Percentiles rank a stretch among this genome's conserved stretches.
These are phyloP conservation scores for Volvox carteri DNA, from an alignment of 163 green algal species.

Conservation along the genomic window DNA sequence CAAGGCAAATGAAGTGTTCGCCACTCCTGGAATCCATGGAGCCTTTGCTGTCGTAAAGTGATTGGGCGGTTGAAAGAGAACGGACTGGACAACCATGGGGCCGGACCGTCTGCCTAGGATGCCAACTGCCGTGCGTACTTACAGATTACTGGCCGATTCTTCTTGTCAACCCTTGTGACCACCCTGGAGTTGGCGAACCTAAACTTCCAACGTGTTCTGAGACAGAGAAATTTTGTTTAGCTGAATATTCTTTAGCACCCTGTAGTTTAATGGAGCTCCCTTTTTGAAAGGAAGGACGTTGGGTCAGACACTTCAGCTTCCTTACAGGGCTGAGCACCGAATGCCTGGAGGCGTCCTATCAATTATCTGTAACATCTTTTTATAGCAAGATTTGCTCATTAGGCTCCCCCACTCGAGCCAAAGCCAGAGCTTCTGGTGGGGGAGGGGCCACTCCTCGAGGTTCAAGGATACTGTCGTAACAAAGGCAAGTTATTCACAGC, in stretches of 20 bases:
- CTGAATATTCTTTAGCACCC: background rate
- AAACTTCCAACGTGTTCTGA: no score
- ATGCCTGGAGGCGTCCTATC: no score
- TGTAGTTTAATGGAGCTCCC: background rate
- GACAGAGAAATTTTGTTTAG: no score
- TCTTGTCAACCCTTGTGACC: background rate
- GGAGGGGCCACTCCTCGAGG: constrained; percentile 5
- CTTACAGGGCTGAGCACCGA: no score
- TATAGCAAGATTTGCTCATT: background rate
- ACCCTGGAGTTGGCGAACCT: background rate
- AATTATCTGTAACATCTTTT: background rate
- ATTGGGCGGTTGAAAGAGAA: background rate
- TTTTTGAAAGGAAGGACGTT: background rate
- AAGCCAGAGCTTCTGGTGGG: constrained; percentile 8
- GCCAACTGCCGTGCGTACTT: background rate
- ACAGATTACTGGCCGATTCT: background rate
- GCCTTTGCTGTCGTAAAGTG: no score
- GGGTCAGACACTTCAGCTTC: no score
- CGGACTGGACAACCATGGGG: no score
- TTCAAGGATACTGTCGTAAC: background rate
- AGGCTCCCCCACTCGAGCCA: constrained; percentile 32
- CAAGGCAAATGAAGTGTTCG: no score
- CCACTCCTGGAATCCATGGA: no score
- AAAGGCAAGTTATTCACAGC: constrained; percentile 22
- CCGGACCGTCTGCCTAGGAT: no score